phyloP scores from a whole-genome alignment of 108 stramenopile genomes.

The Skeletonema grethae region DNA sequence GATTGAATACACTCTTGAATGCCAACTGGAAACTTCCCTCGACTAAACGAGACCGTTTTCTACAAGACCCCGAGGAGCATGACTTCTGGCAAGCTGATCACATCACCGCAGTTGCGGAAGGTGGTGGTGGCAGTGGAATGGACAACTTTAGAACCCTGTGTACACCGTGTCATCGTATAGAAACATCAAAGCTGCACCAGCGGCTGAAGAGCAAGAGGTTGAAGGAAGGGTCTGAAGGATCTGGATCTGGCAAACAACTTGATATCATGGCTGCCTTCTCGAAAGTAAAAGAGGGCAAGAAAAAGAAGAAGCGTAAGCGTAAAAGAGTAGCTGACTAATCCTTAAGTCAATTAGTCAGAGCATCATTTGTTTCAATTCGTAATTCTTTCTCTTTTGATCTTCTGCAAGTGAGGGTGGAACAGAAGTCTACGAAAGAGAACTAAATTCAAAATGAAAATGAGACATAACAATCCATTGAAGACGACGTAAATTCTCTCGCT shows the following conservation, averaged over 20 bases:
- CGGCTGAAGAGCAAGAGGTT: slow-evolving; percentile 23
- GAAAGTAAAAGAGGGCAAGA: background rate
- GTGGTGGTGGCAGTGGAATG: slow-evolving; percentile 69
- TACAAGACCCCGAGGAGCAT: slow-evolving; percentile 64
- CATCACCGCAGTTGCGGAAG: slow-evolving; percentile 77
- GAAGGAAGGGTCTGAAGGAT: background rate
- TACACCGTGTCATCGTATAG: slow-evolving; percentile 66
- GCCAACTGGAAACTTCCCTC: slow-evolving; percentile 69
- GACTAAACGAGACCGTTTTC: slow-evolving; percentile 47
- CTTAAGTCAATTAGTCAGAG: background rate
- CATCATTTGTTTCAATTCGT: background rate
- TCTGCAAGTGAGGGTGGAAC: slow-evolving; percentile 60
- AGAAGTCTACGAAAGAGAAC: slow-evolving; percentile 62
- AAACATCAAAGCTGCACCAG: slow-evolving; percentile 47
- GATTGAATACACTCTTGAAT: slow-evolving; percentile 63
- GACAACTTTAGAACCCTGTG: slow-evolving; percentile 84
- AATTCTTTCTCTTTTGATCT: slow-evolving; percentile 15
- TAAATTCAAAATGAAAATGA: slow-evolving; percentile 62
- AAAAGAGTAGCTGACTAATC: slow-evolving; percentile 4
- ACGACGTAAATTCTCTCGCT: slow-evolving; percentile 45
- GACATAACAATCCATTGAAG: slow-evolving; percentile 57
- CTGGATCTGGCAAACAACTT: background rate
- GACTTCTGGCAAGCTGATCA: slow-evolving; percentile 91
- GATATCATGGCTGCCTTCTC: slow-evolving; percentile 30
- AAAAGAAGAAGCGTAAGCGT: background rate